Evolutionary conservation across 2,329 filamentous ascomycete genomes (phyloP).

Genomic region (Fusarium humuli): DNA sequence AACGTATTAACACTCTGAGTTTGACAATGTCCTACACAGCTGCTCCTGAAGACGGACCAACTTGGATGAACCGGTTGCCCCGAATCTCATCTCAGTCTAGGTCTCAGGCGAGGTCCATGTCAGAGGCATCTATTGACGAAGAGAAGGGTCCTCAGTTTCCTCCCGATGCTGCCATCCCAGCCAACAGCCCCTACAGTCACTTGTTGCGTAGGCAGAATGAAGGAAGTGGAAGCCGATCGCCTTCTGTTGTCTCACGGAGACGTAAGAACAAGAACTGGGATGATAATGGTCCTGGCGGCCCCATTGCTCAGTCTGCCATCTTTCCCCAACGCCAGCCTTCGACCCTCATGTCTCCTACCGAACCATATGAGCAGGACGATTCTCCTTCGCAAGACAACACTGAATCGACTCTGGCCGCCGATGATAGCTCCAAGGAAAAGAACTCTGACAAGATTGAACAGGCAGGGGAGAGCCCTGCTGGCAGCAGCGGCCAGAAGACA

Average conservation of each 20-base stretch:
- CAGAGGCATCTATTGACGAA: constrained; percentile 77
- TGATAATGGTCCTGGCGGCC: constrained; percentile 83
- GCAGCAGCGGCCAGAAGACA: constrained; percentile 37
- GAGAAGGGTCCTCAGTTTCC: constrained; percentile 70
- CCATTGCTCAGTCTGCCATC: constrained; percentile 90
- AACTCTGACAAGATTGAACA: constrained; percentile 44
- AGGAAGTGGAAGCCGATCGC: constrained; percentile 73
- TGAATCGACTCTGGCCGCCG: constrained; percentile 50
- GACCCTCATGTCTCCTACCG: constrained; percentile 38
- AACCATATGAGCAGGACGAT: constrained; percentile 47
- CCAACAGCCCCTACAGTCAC: constrained; percentile 63
- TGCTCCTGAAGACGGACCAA: constrained; percentile 86
- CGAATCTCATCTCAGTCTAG: constrained; percentile 74
- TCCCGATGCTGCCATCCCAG: constrained; percentile 77
- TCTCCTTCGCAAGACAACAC: constrained; percentile 49
- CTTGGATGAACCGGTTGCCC: constrained; percentile 95
- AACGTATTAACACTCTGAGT: constrained; percentile 96
- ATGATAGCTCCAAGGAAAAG: constrained; percentile 51
- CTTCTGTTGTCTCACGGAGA: constrained; percentile 69
- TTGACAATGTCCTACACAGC: constrained; percentile 97
- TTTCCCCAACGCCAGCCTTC: constrained; percentile 67
- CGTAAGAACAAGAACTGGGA: constrained; percentile 76
- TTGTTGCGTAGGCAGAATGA: constrained; percentile 88
- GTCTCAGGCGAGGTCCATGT: constrained; percentile 87
- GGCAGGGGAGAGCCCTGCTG: constrained; percentile 38